These are phyloP conservation scores for Vitis labrusca DNA, from an alignment of 164 flowering plant species.

Conservation along the genomic window DNA sequence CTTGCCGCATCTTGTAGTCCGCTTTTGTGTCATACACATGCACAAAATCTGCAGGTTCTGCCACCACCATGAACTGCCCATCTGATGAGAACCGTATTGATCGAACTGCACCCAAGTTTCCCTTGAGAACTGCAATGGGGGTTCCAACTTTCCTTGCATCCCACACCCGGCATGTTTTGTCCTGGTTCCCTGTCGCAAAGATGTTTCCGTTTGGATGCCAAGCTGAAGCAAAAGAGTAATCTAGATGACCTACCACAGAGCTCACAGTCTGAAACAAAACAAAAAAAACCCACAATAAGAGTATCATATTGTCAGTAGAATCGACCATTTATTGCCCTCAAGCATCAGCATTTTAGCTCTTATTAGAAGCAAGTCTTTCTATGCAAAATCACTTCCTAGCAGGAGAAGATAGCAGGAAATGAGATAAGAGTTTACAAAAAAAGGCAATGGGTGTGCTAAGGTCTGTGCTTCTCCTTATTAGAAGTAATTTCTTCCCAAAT, in stretches of 20 bases:
- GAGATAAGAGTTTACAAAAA: no score
- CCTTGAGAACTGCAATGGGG: conserved; percentile 48
- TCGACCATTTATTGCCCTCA: neutral
- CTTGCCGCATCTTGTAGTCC: conserved; percentile 49
- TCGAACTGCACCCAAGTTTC: conserved; percentile 58
- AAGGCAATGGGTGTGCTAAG: no score
- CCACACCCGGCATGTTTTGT: conserved; percentile 72
- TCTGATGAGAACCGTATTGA: conserved; percentile 59
- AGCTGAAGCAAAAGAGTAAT: conserved; percentile 67
- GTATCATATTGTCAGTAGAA: neutral
- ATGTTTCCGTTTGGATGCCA: conserved; percentile 66
- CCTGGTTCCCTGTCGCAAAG: conserved; percentile 75
- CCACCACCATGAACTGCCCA: conserved; percentile 58
- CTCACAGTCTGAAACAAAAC: conserved; percentile 37
- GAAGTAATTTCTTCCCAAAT: no score
- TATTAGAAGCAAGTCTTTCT: no score
- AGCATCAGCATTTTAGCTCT: no score
- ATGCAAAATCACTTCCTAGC: no score
- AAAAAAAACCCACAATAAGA: neutral
- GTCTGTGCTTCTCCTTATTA: no score
- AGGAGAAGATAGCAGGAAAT: no score
- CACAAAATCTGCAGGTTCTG: conserved; percentile 74
- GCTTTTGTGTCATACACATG: conserved; percentile 47
- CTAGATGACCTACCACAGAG: conserved; percentile 48
- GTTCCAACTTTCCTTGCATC: conserved; percentile 47